Evolutionary conservation across 192 early-diverging fungal genomes (phyloP).

Genomic region (Backusella circina): DNA sequence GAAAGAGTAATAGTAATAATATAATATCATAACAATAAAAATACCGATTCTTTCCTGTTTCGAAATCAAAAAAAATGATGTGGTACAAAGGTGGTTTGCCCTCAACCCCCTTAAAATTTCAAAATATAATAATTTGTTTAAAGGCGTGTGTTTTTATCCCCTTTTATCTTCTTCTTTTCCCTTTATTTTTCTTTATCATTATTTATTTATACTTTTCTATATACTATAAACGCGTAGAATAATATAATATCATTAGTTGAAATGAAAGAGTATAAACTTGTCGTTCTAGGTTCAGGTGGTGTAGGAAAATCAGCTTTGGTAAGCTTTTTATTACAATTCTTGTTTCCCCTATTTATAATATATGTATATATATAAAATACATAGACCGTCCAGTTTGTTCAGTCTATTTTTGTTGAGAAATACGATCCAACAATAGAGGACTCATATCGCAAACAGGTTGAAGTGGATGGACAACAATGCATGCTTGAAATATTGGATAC

Average conservation of each 20-base stretch:
- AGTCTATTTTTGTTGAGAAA: slow-evolving; percentile 87
- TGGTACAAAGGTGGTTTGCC: not conserved
- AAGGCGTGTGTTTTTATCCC: slow-evolving; percentile 10
- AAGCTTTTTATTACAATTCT: slow-evolving; percentile 9
- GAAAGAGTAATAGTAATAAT: no score
- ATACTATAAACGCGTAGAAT: not conserved
- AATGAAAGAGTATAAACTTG: slow-evolving; percentile 95
- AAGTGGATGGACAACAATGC: slow-evolving; percentile 77
- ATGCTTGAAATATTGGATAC: slow-evolving; percentile 91
- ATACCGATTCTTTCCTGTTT: no score
- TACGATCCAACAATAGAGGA: slow-evolving; percentile 97
- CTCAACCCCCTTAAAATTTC: not conserved
- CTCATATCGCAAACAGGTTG: slow-evolving; percentile 83
- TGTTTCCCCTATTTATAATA: not conserved
- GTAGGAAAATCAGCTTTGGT: slow-evolving; percentile 85
- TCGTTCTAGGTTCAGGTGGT: slow-evolving; percentile 90
- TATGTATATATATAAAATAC: not conserved
- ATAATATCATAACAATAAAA: no score
- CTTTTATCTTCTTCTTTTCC: slow-evolving; percentile 18
- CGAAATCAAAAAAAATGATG: not conserved
- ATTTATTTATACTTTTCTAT: not conserved
- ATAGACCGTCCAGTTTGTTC: slow-evolving; percentile 86
- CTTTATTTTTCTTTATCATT: slow-evolving; percentile 8
- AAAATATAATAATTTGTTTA: not conserved
- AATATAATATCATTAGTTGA: not conserved